Percentiles rank a stretch among this genome's conserved stretches.
These are phyloP conservation scores for Penicillium maclennaniae DNA, from an alignment of 495 filamentous ascomycete genomes.

Conservation along the genomic window DNA sequence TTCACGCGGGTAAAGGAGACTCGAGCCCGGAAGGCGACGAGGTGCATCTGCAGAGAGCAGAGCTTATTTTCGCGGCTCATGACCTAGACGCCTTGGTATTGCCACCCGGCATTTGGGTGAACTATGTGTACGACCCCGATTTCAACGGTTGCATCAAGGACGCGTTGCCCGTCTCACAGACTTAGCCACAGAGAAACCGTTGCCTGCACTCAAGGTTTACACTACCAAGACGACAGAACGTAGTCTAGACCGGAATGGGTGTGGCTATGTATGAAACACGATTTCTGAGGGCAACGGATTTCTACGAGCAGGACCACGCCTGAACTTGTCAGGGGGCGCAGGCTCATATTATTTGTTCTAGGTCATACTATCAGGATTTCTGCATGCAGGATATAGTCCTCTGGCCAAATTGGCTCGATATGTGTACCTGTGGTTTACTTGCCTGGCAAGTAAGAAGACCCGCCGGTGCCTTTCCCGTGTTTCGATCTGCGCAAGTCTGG, in stretches of 20 bases:
- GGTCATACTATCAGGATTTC: not conserved
- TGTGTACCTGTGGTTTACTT: not conserved
- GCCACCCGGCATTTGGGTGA: not conserved
- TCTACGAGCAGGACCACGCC: not conserved
- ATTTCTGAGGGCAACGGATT: no score
- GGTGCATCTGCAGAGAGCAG: not conserved
- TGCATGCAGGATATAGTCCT: not conserved
- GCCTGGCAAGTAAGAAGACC: not conserved
- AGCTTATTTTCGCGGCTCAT: not conserved
- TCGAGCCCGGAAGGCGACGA: not conserved
- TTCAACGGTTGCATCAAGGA: not conserved
- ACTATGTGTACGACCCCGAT: not conserved
- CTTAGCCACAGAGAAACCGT: constrained; percentile 1
- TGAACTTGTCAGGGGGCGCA: not conserved
- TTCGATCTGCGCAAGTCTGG: not conserved
- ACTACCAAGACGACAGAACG: not conserved
- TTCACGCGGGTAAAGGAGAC: not conserved
- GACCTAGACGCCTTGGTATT: not conserved
- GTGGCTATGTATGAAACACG: not conserved
- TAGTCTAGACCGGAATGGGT: not conserved
- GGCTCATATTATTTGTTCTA: not conserved
- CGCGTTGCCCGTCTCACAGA: constrained; percentile 9
- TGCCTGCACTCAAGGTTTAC: constrained; percentile 11
- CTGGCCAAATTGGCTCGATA: not conserved
- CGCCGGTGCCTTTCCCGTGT: not conserved